Conservation (phyloP, 495 filamentous ascomycete species). For the Xylaria intraflava region DNA sequence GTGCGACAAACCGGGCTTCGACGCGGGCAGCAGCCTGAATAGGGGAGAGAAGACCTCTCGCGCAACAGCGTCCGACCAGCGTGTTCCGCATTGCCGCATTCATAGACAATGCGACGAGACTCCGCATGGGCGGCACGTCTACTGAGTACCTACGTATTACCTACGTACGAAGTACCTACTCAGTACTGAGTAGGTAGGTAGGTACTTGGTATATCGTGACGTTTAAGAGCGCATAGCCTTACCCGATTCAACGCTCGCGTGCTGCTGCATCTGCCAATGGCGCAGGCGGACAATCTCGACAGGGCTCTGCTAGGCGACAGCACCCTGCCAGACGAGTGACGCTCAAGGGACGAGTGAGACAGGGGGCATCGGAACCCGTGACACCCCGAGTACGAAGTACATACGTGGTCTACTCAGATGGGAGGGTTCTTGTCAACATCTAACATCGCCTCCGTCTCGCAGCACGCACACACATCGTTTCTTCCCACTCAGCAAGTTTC, state of each 20-base stretch:
- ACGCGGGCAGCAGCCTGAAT: no score
- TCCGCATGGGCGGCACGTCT: no score
- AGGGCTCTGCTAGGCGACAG: background rate
- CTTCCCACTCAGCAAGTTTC: background rate
- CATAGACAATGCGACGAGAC: no score
- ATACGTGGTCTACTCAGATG: background rate
- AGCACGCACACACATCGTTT: background rate
- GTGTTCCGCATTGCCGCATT: no score
- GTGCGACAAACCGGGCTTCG: no score
- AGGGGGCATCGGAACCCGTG: background rate
- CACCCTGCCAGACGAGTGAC: background rate
- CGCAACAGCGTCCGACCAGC: no score
- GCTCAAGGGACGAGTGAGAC: background rate
- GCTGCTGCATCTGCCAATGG: background rate
- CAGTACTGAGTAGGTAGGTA: background rate
- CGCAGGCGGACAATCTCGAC: background rate
- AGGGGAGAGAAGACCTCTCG: no score
- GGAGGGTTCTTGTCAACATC: background rate
- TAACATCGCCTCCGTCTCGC: background rate
- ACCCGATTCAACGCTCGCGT: background rate
- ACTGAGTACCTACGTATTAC: no score
- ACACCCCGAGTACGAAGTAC: background rate
- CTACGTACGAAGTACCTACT: background rate
- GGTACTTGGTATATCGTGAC: background rate
- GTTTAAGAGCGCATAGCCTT: background rate